Percentiles rank a stretch among this genome's conserved stretches.
Evolutionary conservation across 495 filamentous ascomycete species (phyloP).

Genomic region (Extremus antarcticus): DNA sequence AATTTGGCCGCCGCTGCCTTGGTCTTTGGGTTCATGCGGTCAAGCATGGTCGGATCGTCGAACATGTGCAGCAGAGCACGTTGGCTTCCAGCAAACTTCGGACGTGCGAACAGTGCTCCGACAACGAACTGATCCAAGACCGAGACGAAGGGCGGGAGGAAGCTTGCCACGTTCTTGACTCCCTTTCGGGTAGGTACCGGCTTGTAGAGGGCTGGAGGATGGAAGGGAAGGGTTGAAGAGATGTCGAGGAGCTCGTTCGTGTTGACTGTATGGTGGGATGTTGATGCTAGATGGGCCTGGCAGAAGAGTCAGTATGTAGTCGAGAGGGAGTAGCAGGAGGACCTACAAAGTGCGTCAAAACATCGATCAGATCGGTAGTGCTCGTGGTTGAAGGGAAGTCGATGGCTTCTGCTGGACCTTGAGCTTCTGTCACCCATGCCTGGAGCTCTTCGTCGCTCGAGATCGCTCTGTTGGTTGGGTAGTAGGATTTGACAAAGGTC

Average conservation of each 20-base stretch:
- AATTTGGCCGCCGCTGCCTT: slow-evolving; percentile 6
- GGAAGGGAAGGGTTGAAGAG: slow-evolving; percentile 28
- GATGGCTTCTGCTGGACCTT: slow-evolving; percentile 18
- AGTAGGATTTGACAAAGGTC: slow-evolving; percentile 30
- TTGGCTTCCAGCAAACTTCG: slow-evolving; percentile 18
- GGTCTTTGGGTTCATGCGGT: slow-evolving; percentile 5
- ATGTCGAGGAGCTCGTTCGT: slow-evolving; percentile 21
- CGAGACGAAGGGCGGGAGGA: slow-evolving; percentile 22
- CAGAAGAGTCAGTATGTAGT: neutral
- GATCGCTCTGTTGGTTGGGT: slow-evolving; percentile 16
- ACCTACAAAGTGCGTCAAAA: slow-evolving; percentile 29
- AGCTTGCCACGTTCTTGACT: slow-evolving; percentile 22
- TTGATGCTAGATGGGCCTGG: slow-evolving; percentile 7
- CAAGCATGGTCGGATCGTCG: slow-evolving; percentile 19
- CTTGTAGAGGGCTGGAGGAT: slow-evolving; percentile 28
- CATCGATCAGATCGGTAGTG: slow-evolving; percentile 23
- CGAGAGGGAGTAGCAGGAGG: neutral
- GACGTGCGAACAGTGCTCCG: slow-evolving; percentile 23
- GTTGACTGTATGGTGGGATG: slow-evolving; percentile 29
- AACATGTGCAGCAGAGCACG: slow-evolving; percentile 28
- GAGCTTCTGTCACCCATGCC: slow-evolving; percentile 24
- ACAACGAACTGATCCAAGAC: slow-evolving; percentile 24
- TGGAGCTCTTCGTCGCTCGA: slow-evolving; percentile 27
- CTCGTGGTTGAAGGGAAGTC: slow-evolving; percentile 23
- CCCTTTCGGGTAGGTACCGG: slow-evolving; percentile 28